Percentiles rank a stretch among this genome's conserved stretches.
phyloP scores from a whole-genome alignment of 306 rosid species.

The Oxytropis ochrocephala region DNA sequence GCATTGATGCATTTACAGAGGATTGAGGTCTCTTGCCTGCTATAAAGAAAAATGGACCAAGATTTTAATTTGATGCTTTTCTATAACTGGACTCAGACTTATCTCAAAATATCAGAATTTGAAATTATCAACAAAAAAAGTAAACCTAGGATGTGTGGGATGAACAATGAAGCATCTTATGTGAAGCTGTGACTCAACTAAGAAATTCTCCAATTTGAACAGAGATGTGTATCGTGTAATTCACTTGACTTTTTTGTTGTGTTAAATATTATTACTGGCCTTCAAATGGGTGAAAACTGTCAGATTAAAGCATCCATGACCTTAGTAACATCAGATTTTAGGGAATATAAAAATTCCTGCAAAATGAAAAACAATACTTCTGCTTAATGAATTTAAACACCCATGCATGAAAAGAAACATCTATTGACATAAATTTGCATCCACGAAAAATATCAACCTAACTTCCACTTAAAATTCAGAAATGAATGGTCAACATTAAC shows the following conservation, averaged over 20 bases:
- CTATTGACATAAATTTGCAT: background rate
- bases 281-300: background rate
- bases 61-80: slow-evolving; percentile 30
- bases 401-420: background rate
- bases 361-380: background rate
- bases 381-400: background rate
- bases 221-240: background rate
- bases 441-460: background rate
- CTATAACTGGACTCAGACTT: background rate
- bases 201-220: slow-evolving; percentile 25
- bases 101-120: slow-evolving; percentile 21
- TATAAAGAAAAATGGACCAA: slow-evolving; percentile 34
- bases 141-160: slow-evolving; percentile 33
- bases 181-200: slow-evolving; percentile 31
- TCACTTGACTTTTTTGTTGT: background rate
- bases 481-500: background rate
- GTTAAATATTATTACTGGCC: background rate
- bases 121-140: slow-evolving; percentile 19
- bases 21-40: slow-evolving; percentile 22
- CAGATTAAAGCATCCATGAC: background rate
- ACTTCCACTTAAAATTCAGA: background rate
- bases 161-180: slow-evolving; percentile 32
- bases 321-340: background rate
- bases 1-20: slow-evolving; percentile 34
- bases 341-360: background rate